Percentiles rank a stretch among this genome's conserved stretches.
Conservation (phyloP, 129 eudicot species). For the Pseudognaphalium luteoalbum region DNA sequence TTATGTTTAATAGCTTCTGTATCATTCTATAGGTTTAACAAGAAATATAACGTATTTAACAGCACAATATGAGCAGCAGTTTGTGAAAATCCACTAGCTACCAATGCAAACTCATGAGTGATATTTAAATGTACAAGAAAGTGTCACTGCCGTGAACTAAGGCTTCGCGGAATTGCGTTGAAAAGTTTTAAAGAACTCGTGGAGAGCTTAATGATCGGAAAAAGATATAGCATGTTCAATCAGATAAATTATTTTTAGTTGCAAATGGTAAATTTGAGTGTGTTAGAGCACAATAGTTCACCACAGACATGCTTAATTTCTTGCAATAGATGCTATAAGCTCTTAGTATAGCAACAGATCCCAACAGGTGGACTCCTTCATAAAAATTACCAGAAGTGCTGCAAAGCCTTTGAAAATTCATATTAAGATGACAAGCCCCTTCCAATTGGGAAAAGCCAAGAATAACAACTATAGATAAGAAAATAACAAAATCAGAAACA, state of each 20-base stretch:
- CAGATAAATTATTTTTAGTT: no score
- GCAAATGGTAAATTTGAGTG: background rate
- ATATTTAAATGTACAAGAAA: constrained; percentile 5
- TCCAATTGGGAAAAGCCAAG: constrained; percentile 8
- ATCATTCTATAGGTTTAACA: background rate
- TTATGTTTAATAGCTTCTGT: background rate
- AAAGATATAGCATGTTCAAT: no score
- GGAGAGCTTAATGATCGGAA: background rate
- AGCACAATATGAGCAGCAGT: background rate
- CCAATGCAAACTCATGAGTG: background rate
- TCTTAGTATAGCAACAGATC: background rate
- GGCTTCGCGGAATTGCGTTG: background rate
- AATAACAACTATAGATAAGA: background rate
- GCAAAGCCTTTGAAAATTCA: background rate
- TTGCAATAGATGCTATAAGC: constrained; percentile 5
- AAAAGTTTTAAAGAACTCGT: background rate
- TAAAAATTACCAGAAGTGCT: background rate
- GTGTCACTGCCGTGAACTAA: background rate
- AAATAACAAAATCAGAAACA: background rate
- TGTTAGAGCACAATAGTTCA: background rate
- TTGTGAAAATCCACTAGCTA: background rate
- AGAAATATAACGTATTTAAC: background rate
- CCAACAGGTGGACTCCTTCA: background rate
- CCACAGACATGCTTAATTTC: background rate
- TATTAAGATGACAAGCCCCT: background rate